phyloP scores from a whole-genome alignment of 2,329 filamentous ascomycete species.

The Aschersonia sp. region DNA sequence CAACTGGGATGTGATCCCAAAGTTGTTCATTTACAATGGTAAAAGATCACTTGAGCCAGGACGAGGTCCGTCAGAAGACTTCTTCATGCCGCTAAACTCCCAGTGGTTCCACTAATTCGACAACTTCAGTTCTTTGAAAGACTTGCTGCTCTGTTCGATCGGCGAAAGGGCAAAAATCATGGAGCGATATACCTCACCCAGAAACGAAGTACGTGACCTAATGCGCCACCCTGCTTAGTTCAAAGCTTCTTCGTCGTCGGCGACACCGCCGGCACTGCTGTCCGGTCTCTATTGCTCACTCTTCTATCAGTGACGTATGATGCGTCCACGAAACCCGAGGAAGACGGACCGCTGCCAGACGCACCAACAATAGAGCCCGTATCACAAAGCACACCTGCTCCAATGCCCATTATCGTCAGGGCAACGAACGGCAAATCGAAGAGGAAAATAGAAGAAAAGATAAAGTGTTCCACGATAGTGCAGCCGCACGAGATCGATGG shows the following conservation, averaged over 20 bases:
- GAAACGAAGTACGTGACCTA: constrained; percentile 46
- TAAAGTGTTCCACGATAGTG: constrained; percentile 76
- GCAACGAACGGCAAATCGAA: constrained; percentile 68
- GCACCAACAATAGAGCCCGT: too few species aligned
- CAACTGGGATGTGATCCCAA: neutral
- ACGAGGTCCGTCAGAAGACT: constrained; percentile 18
- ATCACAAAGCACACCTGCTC: constrained; percentile 12
- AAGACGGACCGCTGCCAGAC: too few species aligned
- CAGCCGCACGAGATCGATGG: constrained; percentile 57
- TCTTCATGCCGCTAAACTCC: neutral
- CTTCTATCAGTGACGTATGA: neutral
- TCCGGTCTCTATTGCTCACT: neutral
- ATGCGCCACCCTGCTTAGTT: neutral
- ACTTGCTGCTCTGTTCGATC: constrained; percentile 52
- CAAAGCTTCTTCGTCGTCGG: neutral
- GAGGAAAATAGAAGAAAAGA: constrained; percentile 37
- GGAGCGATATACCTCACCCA: constrained; percentile 63
- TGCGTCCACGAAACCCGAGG: constrained; percentile 5
- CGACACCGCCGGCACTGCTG: neutral
- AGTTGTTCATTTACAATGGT: constrained; percentile 9
- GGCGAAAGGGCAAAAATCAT: constrained; percentile 53
- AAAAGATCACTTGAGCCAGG: constrained; percentile 18
- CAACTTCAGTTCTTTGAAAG: constrained; percentile 53
- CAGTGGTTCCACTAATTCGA: neutral
- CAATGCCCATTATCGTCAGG: constrained; percentile 63